Evolutionary conservation across 352 stramenopile species (phyloP), one percentile per base, ranked within the genome.

Genomic region (Globisporangium megalacanthum): DNA sequence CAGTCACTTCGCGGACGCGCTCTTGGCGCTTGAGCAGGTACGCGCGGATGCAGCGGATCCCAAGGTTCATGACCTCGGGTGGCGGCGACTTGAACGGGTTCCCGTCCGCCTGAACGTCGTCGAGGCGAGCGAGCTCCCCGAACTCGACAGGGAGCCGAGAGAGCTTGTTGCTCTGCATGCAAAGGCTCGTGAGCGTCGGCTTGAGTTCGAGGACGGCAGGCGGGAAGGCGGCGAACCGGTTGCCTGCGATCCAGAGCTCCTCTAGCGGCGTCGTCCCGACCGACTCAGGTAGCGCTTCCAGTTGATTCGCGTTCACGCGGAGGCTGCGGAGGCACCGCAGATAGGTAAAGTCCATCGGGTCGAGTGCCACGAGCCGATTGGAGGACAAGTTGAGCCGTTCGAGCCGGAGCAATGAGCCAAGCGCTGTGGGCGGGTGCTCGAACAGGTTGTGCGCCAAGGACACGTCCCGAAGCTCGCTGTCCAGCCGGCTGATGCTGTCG

Each of bases 141-240:
- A 92, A 89, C 41, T 69, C 72, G 10, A 84, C 60, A 0, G 82
- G 82, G 1, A 92, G 48, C 0, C 71, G 70, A n/a, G 70, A 70
- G 20, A 92, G 64, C 44, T 84, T 79, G 69, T 92, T 90, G 61
- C 71, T 88, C 51, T 90, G 82, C 63, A 92, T 83, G 20, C 79
- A 59, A 9, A 90, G 53, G 0, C 66, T 56, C 46, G 70, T 56
- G 5, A 89, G 60, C 20, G 79, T 75, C 1, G 57, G 33, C 7
- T 72, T 66, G n/a, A 92, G 66, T 9, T 58, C 29, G 19, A 86
- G 54, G 7, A 89, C 63, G 4, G 66, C 60, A 0, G 59, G 10
- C 2, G 79, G 79, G n/a, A 90, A 78, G 15, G 68, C 60, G 7
- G 44, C 51, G n/a, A 92, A 62, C 29, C 58, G 45, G 52, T 92